phyloP scores from a whole-genome alignment of 257 asterid genomes.

The Solanum piurae region DNA sequence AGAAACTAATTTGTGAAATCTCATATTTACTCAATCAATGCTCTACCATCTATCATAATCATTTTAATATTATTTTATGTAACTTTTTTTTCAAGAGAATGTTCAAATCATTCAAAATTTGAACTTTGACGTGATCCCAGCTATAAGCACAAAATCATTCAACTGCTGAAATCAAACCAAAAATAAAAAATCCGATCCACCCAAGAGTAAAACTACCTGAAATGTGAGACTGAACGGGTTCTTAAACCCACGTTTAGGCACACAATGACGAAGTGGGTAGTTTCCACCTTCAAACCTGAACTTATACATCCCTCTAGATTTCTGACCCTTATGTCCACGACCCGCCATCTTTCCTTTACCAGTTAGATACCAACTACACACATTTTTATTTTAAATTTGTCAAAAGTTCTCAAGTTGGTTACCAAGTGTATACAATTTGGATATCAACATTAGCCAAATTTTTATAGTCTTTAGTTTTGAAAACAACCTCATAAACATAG shows the following conservation, averaged over 20 bases:
- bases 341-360: constrained; percentile 86
- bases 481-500: too few relatives aligned
- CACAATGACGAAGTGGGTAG: constrained; percentile 76
- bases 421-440: too few relatives aligned
- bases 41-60: too few relatives aligned
- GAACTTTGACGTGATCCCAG: not conserved
- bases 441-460: too few relatives aligned
- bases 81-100: too few relatives aligned
- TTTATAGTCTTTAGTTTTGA: too few relatives aligned
- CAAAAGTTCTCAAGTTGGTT: too few relatives aligned
- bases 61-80: too few relatives aligned
- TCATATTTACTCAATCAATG: too few relatives aligned
- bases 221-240: constrained; percentile 76
- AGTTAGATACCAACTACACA: too few relatives aligned
- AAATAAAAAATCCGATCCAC: too few relatives aligned
- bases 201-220: constrained; percentile 39
- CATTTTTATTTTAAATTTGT: too few relatives aligned
- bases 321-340: constrained; percentile 89
- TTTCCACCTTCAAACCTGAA: constrained; percentile 98
- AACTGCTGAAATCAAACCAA: not conserved
- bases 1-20: not conserved
- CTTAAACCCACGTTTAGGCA: constrained; percentile 80
- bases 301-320: constrained; percentile 75
- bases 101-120: not conserved
- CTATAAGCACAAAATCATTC: not conserved